phyloP scores from a whole-genome alignment of 1,284 basidiomycete species.

The Cronartium ribicola region DNA sequence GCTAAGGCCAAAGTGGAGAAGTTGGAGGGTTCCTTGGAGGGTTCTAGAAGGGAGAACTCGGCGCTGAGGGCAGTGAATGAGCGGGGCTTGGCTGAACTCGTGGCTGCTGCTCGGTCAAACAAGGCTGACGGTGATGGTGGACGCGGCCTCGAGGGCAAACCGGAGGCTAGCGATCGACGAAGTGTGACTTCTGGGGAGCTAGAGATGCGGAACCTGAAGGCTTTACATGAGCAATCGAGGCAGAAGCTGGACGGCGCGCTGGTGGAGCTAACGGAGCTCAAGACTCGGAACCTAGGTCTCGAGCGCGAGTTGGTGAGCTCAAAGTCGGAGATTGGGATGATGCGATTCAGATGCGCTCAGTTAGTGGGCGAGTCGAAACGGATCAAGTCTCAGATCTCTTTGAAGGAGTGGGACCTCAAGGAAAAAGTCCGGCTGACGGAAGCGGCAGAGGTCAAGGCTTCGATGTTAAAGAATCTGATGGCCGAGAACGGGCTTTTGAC shows the following conservation, averaged over 20 bases:
- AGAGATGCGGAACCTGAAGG: constrained; percentile 57
- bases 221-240: constrained; percentile 50
- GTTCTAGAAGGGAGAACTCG: constrained; percentile 11
- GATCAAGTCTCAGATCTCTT: constrained; percentile 59
- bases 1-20: constrained; percentile 56
- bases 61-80: constrained; percentile 20
- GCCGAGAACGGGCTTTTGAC: constrained; percentile 77
- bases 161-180: background rate
- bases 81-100: constrained; percentile 1
- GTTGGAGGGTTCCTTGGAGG: constrained; percentile 51
- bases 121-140: background rate
- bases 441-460: constrained; percentile 70
- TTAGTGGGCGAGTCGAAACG: constrained; percentile 69
- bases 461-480: constrained; percentile 77
- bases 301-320: constrained; percentile 68
- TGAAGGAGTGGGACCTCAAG: constrained; percentile 66
- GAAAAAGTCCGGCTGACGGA: constrained; percentile 67
- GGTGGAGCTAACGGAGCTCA: constrained; percentile 65
- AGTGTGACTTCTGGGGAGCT: constrained; percentile 56
- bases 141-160: background rate
- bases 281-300: constrained; percentile 61
- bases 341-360: constrained; percentile 70
- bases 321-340: constrained; percentile 69
- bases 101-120: background rate
- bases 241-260: constrained; percentile 44